Base-by-base conservation (phyloP, 768 basidiomycete genomes). In the Rhodotorula babjevae region DNA sequence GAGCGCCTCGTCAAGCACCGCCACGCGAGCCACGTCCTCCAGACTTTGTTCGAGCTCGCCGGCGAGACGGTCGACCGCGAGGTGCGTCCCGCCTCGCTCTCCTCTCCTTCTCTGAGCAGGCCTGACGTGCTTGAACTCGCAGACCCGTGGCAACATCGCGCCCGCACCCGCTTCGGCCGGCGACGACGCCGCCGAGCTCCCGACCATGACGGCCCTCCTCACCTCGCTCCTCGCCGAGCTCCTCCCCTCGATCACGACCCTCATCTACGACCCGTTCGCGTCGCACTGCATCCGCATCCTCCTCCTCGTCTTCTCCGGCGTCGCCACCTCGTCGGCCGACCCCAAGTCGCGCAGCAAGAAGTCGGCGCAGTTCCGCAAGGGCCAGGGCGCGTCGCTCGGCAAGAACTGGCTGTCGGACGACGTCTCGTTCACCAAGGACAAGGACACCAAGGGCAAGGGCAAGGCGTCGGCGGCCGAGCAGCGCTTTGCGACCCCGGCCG, bases 261-360 rank as follows among this genome's bases (percentile, higher is more conserved):
- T 94, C 57, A 82, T 95, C 53, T 87, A 89, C 83, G 88, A 95
- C 77, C 88, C 90, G 46, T 95, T 93, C 77, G 93, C 90, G 49
- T 94, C 95, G 0, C 95, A 97, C 76, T 91, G 93, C 56, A 75
- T 95, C 59, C 89, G 94, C 50, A 87, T 89, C 33, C 81, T 97
- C 5, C 85, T 97, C 23, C 79, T 89, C 10, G 84, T 96, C 56
- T 83, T 96, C n/a, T 87, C 87, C 23, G 90, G 91, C 29, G 67
- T 70, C 55, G 62, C 74, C 60, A 21, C 56, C 60, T 19, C 64
- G 50, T 55, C 64, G 40, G 12, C 58, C 59, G 23, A 42, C 66
- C 50, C 49, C 49, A 19, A 19, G 77, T 63, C 31, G 69, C 62
- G 63, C 73, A 91, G 46, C 19, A 95, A 91, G 80, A 91, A 89